These are phyloP conservation scores for Corymbia citriodora DNA, from an alignment of 441 rosid species.

Conservation along the genomic window DNA sequence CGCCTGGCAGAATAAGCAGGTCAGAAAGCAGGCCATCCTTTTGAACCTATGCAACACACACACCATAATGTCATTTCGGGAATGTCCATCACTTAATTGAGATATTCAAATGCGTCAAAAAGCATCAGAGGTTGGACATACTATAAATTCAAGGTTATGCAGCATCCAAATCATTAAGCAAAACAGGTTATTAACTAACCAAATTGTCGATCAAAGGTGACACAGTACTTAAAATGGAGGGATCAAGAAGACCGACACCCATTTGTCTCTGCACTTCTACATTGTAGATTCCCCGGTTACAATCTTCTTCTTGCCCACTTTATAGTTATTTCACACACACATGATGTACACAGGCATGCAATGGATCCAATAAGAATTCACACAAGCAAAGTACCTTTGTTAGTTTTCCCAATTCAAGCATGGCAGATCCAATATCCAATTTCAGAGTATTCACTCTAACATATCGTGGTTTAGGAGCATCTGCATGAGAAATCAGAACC, in stretches of 20 bases:
- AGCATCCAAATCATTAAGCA: background rate
- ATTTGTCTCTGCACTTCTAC: background rate
- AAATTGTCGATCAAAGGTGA: background rate
- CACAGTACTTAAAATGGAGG: background rate
- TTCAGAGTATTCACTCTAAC: conserved; percentile 87
- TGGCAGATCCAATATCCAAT: conserved; percentile 56
- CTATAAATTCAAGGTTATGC: background rate
- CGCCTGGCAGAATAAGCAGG: conserved; percentile 73
- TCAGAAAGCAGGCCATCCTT: conserved; percentile 69
- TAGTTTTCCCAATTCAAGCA: conserved; percentile 50
- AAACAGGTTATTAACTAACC: background rate
- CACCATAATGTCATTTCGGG: background rate
- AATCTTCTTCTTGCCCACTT: background rate
- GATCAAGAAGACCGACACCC: background rate
- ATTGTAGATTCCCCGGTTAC: background rate
- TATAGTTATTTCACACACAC: background rate
- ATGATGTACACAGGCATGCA: background rate
- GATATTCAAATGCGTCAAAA: background rate
- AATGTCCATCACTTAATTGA: background rate
- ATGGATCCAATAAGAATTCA: background rate
- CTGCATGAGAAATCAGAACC: conserved; percentile 34
- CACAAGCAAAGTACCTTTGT: background rate
- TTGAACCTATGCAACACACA: conserved; percentile 41
- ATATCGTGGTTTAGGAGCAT: conserved; percentile 58
- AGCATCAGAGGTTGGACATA: background rate